Evolutionary conservation across 768 basidiomycete species (phyloP).

Genomic region (Agrocybe praecox): DNA sequence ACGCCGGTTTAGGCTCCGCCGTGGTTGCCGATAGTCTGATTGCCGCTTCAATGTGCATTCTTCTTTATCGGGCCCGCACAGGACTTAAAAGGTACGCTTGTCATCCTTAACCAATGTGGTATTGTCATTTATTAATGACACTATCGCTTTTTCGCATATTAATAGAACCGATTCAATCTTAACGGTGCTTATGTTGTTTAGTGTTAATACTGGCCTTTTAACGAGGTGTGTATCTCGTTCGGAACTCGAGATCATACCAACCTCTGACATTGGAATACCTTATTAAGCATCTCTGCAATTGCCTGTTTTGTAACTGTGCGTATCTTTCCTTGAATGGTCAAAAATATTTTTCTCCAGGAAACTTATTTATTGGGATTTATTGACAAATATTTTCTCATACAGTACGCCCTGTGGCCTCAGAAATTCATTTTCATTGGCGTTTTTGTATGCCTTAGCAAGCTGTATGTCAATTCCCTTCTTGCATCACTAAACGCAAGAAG

Average conservation of each 20-base stretch:
- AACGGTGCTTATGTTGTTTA: slow-evolving; percentile 15
- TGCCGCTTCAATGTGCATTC: slow-evolving; percentile 16
- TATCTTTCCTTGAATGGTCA: neutral
- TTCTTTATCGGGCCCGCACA: slow-evolving; percentile 14
- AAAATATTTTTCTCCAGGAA: too few relatives aligned
- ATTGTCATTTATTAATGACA: neutral
- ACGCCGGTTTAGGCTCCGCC: slow-evolving; percentile 12
- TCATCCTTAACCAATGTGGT: too few relatives aligned
- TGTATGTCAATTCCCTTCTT: too few relatives aligned
- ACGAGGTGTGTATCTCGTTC: slow-evolving; percentile 10
- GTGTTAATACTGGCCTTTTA: slow-evolving; percentile 19
- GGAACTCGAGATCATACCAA: neutral
- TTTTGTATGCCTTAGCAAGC: too few relatives aligned
- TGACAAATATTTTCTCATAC: too few relatives aligned
- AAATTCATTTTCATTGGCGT: too few relatives aligned
- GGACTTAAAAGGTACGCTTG: slow-evolving; percentile 16
- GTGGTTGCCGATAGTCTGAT: slow-evolving; percentile 15
- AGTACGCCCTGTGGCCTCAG: too few relatives aligned
- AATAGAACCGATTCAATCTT: slow-evolving; percentile 17
- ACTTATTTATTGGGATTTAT: too few relatives aligned
- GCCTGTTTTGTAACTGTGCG: slow-evolving; percentile 19
- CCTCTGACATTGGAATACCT: neutral
- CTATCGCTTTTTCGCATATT: too few relatives aligned
- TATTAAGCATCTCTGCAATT: slow-evolving; percentile 13
- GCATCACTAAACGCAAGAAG: too few relatives aligned